Evolutionary conservation across 305 asterid genomes (phyloP).

Genomic region (Striga hermonthica): DNA sequence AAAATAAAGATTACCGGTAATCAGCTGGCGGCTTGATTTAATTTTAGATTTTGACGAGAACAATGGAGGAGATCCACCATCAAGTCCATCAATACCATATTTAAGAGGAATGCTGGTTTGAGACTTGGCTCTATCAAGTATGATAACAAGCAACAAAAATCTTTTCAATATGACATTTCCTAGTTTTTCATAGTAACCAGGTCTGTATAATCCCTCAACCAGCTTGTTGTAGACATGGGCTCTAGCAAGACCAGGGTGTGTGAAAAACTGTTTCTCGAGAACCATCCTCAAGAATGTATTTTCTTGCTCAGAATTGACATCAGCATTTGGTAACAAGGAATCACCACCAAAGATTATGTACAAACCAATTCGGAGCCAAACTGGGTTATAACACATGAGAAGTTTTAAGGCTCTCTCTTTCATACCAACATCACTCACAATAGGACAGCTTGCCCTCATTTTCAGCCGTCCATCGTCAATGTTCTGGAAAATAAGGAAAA

Average conservation of each 20-base stretch:
- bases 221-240: slow-evolving; percentile 78
- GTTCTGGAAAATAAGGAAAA: slow-evolving; percentile 48
- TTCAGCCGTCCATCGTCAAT: slow-evolving; percentile 88
- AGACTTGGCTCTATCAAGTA: slow-evolving; percentile 77
- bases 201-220: slow-evolving; percentile 97
- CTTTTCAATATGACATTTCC: slow-evolving; percentile 91
- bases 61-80: slow-evolving; percentile 92
- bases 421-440: slow-evolving; percentile 92
- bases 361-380: slow-evolving; percentile 88
- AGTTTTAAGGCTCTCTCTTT: slow-evolving; percentile 75
- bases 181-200: slow-evolving; percentile 90
- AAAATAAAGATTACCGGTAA: slow-evolving; percentile 53
- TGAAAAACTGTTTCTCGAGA: slow-evolving; percentile 74
- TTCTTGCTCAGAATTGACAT: slow-evolving; percentile 75
- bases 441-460: slow-evolving; percentile 87
- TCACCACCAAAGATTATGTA: slow-evolving; percentile 85
- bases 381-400: slow-evolving; percentile 80
- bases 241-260: slow-evolving; percentile 79
- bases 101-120: slow-evolving; percentile 82
- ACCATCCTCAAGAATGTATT: slow-evolving; percentile 76
- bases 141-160: slow-evolving; percentile 76
- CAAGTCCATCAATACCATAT: slow-evolving; percentile 94
- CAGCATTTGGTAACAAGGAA: slow-evolving; percentile 62
- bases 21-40: slow-evolving; percentile 84
- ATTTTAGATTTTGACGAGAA: slow-evolving; percentile 58